A percentile compares a stretch with the other conserved stretches of the same genome.
Evolutionary conservation across 257 asterid genomes (phyloP).

Genomic region (Solanum appendiculatum): DNA sequence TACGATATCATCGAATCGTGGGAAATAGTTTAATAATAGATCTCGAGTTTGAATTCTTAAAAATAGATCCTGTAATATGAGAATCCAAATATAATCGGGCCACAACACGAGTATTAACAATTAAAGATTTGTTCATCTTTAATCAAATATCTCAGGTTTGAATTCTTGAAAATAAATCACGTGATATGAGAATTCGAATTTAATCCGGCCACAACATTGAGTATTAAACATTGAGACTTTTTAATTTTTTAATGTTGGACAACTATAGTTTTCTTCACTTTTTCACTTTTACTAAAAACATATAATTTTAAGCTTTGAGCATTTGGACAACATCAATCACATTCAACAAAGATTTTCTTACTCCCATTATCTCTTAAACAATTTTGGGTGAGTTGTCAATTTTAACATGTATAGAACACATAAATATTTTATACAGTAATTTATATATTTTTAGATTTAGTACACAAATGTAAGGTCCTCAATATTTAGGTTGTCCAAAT

Average conservation of each 20-base stretch:
- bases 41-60: neutral
- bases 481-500: neutral
- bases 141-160: accelerated
- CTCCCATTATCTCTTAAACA: neutral
- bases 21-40: neutral
- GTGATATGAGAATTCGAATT: too few relatives aligned
- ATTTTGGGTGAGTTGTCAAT: neutral
- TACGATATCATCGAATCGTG: neutral
- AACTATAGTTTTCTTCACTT: neutral
- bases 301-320: neutral
- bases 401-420: neutral
- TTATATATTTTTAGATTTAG: neutral
- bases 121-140: too few relatives aligned
- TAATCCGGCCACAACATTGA: too few relatives aligned
- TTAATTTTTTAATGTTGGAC: neutral
- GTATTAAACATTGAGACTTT: too few relatives aligned
- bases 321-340: neutral
- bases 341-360: neutral
- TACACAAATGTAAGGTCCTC: neutral
- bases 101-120: neutral
- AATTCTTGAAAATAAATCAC: too few relatives aligned
- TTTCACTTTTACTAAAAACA: neutral
- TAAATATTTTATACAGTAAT: neutral
- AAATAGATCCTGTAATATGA: accelerated
- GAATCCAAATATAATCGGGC: accelerated